Evolutionary conservation across 306 rosid species (phyloP).

Genomic region (Trichosanthes cucumerina): DNA sequence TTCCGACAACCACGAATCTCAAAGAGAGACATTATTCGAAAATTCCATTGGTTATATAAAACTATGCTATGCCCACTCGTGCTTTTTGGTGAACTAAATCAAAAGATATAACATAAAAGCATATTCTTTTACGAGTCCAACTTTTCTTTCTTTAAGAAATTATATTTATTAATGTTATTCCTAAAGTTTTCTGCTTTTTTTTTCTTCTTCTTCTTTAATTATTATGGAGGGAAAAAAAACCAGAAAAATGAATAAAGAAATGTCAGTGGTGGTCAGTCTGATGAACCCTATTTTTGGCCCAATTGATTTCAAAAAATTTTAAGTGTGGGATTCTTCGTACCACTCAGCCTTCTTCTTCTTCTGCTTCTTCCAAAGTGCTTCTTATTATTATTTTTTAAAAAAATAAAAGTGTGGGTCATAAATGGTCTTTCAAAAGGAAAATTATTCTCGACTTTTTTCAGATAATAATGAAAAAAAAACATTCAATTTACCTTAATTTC

Average conservation of each 20-base stretch:
- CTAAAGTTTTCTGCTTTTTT: not conserved
- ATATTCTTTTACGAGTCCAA: not conserved
- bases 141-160: not conserved
- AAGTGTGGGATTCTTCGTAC: not conserved
- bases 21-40: conserved; percentile 30
- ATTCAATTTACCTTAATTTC: too few species aligned
- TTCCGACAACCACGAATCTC: conserved; percentile 24
- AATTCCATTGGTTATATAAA: conserved; percentile 8
- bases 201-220: not conserved
- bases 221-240: not conserved
- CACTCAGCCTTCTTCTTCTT: not conserved
- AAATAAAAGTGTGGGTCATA: not conserved
- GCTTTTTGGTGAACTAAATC: not conserved
- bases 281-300: conserved; percentile 1
- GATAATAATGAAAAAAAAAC: too few species aligned
- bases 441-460: not conserved
- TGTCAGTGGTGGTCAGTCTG: conserved; percentile 4
- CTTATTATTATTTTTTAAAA: not conserved
- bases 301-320: not conserved
- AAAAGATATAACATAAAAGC: not conserved
- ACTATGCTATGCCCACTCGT: not conserved
- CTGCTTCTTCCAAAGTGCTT: not conserved
- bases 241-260: not conserved
- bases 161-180: not conserved
- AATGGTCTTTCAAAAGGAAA: not conserved